Evolutionary conservation across 352 stramenopile genomes (phyloP), one percentile per base, ranked within the genome.

Genomic region (Globisporangium nagaii): DNA sequence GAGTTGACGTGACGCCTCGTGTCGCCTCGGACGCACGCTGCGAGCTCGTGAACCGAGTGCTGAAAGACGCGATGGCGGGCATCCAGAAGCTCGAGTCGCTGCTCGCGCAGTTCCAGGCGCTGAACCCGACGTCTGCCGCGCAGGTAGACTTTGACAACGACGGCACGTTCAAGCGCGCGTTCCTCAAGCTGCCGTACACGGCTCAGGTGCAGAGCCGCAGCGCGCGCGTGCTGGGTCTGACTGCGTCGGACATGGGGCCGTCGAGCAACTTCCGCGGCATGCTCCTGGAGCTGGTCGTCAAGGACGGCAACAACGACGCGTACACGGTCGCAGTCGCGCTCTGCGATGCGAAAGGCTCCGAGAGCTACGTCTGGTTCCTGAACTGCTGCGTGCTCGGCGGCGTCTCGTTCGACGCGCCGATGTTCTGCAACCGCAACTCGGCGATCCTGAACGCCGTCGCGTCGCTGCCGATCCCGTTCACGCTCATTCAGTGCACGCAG

Each of bases 51-150:
- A 59, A 45, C 1, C 60, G 39, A 8, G 70, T 71, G 28, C 36
- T 70, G 20, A 69, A 71, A 34, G 64, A 68, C 17, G 70, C 68
- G 10, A 53, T 63, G 1, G 56, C 61, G 19, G 69, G 68, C 3
- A 66, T 76, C 42, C 66, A 76, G 64, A 75, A 76, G 32, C 66
- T 82, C 43, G 69, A 77, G 62, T 82, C 67, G 27, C 42, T 82
- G 35, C 35, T 82, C 41, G 17, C 68, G 19, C 66, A 73, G 25
- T 82, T 82, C 48, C 63, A 71, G 41, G 53, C 56, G 39, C 46
- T 74, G 9, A 79, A 79, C 34, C 61, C 72, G 24, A 71, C 62
- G 0, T 52, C 46, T 11, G 66, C 57, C 27, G 37, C 73, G 6
- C 60, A 71, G 10, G 45, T 75, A 17, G 64, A 73, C 39, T 45